Percentiles rank a stretch among this genome's conserved stretches.
phyloP scores from a whole-genome alignment of 2,329 filamentous ascomycete species.

The Pseudocercospora fuligena region DNA sequence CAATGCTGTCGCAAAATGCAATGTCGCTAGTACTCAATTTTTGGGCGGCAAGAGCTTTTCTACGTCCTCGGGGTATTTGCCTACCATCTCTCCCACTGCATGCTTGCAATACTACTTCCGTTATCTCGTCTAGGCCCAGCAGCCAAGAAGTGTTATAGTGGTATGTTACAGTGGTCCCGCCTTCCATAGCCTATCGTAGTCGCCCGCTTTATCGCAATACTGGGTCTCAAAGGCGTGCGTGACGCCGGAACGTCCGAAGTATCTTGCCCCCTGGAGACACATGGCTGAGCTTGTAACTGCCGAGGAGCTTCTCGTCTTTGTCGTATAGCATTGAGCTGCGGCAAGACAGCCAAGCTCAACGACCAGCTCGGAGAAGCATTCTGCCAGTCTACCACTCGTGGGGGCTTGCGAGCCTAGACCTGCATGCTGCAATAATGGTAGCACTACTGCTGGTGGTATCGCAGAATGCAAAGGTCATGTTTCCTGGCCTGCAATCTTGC shows the following conservation, averaged over 20 bases:
- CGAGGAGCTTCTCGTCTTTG: not conserved
- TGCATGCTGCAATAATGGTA: not conserved
- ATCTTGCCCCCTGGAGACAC: not conserved
- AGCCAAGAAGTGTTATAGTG: not conserved
- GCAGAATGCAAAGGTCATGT: not conserved
- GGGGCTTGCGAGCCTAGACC: no score
- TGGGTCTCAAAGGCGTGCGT: not conserved
- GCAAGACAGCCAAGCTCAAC: not conserved
- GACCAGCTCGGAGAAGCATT: not conserved
- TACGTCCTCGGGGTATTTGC: not conserved
- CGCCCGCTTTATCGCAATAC: constrained; percentile 6
- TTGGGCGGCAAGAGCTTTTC: not conserved
- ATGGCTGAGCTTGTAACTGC: not conserved
- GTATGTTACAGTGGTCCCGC: not conserved
- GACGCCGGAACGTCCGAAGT: not conserved
- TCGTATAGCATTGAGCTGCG: not conserved
- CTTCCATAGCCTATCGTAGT: not conserved
- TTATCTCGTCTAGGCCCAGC: not conserved
- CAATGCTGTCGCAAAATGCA: not conserved
- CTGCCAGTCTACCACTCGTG: not conserved
- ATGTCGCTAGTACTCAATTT: not conserved
- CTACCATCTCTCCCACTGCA: not conserved
- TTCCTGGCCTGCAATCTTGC: not conserved
- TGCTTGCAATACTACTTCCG: not conserved
- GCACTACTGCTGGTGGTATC: not conserved